These are phyloP conservation scores for Colletotrichum sidae DNA, from an alignment of 2,329 filamentous ascomycete genomes.

Conservation along the genomic window DNA sequence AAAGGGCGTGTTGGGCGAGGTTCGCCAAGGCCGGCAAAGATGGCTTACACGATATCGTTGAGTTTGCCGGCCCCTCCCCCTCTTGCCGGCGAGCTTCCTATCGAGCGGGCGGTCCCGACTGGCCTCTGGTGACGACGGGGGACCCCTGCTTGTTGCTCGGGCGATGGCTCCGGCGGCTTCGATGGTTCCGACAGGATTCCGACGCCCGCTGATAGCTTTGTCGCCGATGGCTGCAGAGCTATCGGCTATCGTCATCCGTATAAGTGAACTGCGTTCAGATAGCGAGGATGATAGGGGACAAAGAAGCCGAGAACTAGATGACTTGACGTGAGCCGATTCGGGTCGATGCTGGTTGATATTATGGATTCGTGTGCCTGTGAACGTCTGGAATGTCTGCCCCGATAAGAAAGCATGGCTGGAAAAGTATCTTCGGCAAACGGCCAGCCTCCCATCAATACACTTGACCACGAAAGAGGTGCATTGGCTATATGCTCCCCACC, in stretches of 20 bases:
- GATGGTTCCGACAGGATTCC: constrained; percentile 11
- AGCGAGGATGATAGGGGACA: not conserved
- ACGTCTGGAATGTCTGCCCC: too few species aligned
- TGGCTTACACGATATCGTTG: constrained; percentile 6
- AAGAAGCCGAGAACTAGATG: too few species aligned
- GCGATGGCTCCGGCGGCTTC: constrained; percentile 1
- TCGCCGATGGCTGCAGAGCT: not conserved
- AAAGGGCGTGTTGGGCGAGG: too few species aligned
- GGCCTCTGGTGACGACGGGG: not conserved
- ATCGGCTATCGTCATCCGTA: not conserved
- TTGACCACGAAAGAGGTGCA: constrained; percentile 35
- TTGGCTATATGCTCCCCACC: constrained; percentile 54
- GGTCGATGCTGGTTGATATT: not conserved
- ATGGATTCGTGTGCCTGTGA: too few species aligned
- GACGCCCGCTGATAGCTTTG: not conserved
- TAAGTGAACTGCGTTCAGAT: not conserved
- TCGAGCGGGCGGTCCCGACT: constrained; percentile 8
- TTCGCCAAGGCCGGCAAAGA: not conserved
- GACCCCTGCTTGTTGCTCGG: not conserved
- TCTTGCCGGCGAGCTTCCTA: not conserved
- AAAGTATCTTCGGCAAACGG: too few species aligned
- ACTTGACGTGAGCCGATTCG: too few species aligned
- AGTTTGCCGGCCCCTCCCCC: not conserved
- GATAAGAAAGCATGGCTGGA: too few species aligned
- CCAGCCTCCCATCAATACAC: too few species aligned